Base-by-base conservation (phyloP, 805 yeast species). In the Candida nanaspora region DNA sequence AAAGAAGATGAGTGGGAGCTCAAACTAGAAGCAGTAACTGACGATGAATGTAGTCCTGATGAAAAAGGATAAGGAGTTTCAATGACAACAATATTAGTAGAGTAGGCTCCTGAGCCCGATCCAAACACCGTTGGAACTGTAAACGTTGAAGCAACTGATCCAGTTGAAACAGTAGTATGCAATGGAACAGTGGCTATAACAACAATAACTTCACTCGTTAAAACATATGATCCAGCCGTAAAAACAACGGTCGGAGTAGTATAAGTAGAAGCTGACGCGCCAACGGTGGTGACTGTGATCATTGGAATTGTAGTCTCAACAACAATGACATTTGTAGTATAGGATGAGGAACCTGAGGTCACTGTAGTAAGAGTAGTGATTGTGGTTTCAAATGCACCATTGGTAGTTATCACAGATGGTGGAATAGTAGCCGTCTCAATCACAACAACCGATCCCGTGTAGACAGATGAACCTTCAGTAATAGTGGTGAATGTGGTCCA, bases 391-490 rank as follows among this genome's bases (percentile, higher is more conserved):
- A 6, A 8, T 7, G 37, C 9, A 22, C 37, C 37, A 11, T 28
- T 22, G 7, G 20, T 22, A 8, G 37, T 35, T 4, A n/a, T n/a
- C 4, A 29, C 23, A 9, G 13, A 11, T 9, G 23, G 20, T 18
- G 37, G 37, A 35, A 27, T 23, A 21, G 37, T 35, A 4, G 37
- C n/a, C 9, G 31, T 35, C n/a, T n/a, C n/a, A 23, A 35, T 18
- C 4, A 23, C 29, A n/a, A 35, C 8, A 9, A 23, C 16, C 8
- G 10, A 28, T 16, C 29, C 14, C 6, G 37, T 35, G n/a, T n/a
- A 14, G 4, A 6, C 21, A 9, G 16, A 4, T 4, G 18, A 7
- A 4, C 26, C 5, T 4, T 29, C 37, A 14, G n/a, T 19, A 6
- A 13, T 18, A 14, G 28, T 23, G 10, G 26, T 23, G 4, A 11